Base-by-base conservation (phyloP, 768 basidiomycete species). In the Russula lepida region DNA sequence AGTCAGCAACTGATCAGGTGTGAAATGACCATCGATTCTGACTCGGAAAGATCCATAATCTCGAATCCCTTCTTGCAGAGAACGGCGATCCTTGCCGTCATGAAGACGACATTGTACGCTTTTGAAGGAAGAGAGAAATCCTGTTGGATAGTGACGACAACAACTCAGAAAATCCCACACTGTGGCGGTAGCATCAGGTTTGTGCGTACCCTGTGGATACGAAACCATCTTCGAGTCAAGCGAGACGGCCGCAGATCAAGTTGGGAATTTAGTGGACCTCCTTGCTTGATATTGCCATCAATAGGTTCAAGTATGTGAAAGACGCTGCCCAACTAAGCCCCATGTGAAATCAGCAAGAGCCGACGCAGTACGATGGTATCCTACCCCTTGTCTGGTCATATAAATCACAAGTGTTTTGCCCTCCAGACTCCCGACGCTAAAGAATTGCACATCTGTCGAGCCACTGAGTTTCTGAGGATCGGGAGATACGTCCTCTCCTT, bases 261-360 rank as follows among this genome's bases (percentile, higher is more conserved):
- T 23, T 86, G 83, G 59, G 84, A 83, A 12, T 86, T 81, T 57
- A 92, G 78, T 5, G 87, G 84, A 0, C 82, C 82, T 68, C 84
- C 85, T 28, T 81, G 78, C 67, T 84, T 80, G 71, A 89, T 89
- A 53, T 37, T 37, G 15, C 86, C 91, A 6, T 84, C 81, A 19
- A 98, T 89, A 4, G 95, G 95, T 66, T 98, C 95, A n/a, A 99
- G 81, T 6, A 95, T 92, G 55, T 89, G 89, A 82, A 99, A 98
- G 53, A 97, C 88, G 59, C 91, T 93, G 69, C 95, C 90, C 65
- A 89, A 78, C 80, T 85, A 35, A 47, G 28, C 51, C 50, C 47
- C n/a, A 51, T 63, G 54, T 69, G 43, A 35, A 39, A 19, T 28
- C 28, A 6, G 30, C 9, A 68, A 41, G 70, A 62, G 32, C 68